Conservation (phyloP, 768 basidiomycete species). For the Lanmaoa rubissima region DNA sequence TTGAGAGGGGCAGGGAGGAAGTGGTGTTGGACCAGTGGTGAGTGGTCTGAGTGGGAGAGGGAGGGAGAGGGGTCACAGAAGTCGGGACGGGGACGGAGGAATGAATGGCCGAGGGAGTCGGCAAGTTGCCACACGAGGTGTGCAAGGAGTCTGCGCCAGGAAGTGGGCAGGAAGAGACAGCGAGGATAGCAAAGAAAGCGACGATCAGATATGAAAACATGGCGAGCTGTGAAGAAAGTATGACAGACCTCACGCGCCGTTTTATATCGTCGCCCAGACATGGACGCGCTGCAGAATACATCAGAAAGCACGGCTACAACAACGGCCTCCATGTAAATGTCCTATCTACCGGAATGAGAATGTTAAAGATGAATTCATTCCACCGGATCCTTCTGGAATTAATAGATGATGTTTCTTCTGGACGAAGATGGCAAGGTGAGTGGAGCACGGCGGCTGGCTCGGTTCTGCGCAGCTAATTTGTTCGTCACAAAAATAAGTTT, state of each 20-base stretch:
- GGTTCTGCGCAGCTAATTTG: background rate
- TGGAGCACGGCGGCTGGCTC: background rate
- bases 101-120: too few species aligned
- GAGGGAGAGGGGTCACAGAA: too few species aligned
- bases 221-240: slow-evolving; percentile 2
- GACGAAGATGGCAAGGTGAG: background rate
- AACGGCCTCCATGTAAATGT: too few species aligned
- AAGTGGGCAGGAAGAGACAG: slow-evolving; percentile 39
- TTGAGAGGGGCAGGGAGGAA: background rate
- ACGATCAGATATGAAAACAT: slow-evolving; percentile 40
- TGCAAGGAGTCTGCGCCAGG: too few species aligned
- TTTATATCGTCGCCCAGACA: background rate
- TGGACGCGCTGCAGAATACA: too few species aligned
- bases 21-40: background rate
- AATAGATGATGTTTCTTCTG: background rate
- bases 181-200: slow-evolving; percentile 58
- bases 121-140: too few species aligned
- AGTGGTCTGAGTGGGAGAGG: too few species aligned
- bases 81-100: too few species aligned
- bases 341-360: too few species aligned
- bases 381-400: background rate
- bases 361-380: background rate
- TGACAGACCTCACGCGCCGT: background rate
- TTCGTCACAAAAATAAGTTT: background rate
- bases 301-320: too few species aligned